Conservation (phyloP, 129 eudicot species). For the Chrysanthemum seticuspe region DNA sequence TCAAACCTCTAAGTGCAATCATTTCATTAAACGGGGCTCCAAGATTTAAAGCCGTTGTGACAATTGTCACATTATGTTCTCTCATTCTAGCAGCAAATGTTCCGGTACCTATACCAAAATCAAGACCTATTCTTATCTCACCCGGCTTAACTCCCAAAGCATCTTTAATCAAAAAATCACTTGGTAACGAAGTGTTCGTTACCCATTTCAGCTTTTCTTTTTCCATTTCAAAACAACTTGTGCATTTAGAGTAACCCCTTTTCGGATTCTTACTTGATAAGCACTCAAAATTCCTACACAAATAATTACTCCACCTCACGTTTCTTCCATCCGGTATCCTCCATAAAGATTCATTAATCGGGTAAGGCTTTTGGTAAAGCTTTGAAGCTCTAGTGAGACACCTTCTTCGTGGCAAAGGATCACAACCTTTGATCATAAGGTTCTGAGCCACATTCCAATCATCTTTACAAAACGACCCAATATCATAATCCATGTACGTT, state of each 20-base stretch:
- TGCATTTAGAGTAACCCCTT: slow-evolving; percentile 75
- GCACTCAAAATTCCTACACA: slow-evolving; percentile 84
- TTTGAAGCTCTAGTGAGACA: slow-evolving; percentile 95
- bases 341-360: slow-evolving; percentile 88
- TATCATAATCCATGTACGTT: slow-evolving; percentile 93
- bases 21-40: slow-evolving; percentile 94
- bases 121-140: slow-evolving; percentile 86
- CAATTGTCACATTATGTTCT: slow-evolving; percentile 72
- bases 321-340: slow-evolving; percentile 77
- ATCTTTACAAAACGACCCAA: slow-evolving; percentile 90
- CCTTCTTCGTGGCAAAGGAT: slow-evolving; percentile 91
- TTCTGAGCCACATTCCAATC: slow-evolving; percentile 88
- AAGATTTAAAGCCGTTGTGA: slow-evolving; percentile 85
- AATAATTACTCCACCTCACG: slow-evolving; percentile 82
- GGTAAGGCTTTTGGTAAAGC: slow-evolving; percentile 70
- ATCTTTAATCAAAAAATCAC: slow-evolving; percentile 70
- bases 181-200: slow-evolving; percentile 44
- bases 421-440: slow-evolving; percentile 88
- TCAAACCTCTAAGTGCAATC: slow-evolving; percentile 88
- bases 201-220: slow-evolving; percentile 90
- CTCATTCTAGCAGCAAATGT: slow-evolving; percentile 94
- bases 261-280: slow-evolving; percentile 75
- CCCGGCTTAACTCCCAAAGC: slow-evolving; percentile 69
- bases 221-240: slow-evolving; percentile 88
- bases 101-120: slow-evolving; percentile 91